phyloP scores from a whole-genome alignment of 805 yeast genomes.

The Saccharomyces kudriavzevii region DNA sequence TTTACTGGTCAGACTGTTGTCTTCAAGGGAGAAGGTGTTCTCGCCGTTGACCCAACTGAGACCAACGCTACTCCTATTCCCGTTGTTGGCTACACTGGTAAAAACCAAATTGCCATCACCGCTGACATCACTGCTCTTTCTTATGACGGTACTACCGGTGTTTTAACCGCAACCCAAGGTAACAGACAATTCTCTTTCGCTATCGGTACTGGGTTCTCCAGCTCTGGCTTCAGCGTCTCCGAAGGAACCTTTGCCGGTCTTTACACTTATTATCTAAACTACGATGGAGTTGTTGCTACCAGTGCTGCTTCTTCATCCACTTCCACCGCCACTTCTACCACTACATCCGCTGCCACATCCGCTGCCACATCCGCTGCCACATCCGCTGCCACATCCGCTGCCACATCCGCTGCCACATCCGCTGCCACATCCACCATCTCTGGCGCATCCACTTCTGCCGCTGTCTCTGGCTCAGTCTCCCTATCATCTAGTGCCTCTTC shows the following conservation, averaged over 20 bases:
- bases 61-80: conserved; percentile 1
- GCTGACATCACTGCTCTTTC: background rate
- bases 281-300: conserved; percentile 5
- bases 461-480: background rate
- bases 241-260: conserved; percentile 5
- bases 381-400: conserved; percentile 33
- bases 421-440: background rate
- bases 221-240: background rate
- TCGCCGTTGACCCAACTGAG: conserved; percentile 1
- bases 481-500: conserved; percentile 5
- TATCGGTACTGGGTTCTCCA: background rate
- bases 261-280: conserved; percentile 3
- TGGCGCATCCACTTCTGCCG: conserved; percentile 3
- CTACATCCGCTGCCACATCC: conserved; percentile 5
- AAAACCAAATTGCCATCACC: background rate
- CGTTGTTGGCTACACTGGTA: conserved; percentile 1
- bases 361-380: conserved; percentile 13
- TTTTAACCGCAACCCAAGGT: conserved; percentile 2
- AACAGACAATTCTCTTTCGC: background rate
- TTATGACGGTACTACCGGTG: background rate
- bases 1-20: conserved; percentile 3
- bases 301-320: conserved; percentile 3
- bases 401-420: conserved; percentile 20
- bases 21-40: background rate
- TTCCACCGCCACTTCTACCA: conserved; percentile 1